These are phyloP conservation scores for Aspergillus sp. DNA, from an alignment of 2,329 filamentous ascomycete genomes.

Conservation along the genomic window DNA sequence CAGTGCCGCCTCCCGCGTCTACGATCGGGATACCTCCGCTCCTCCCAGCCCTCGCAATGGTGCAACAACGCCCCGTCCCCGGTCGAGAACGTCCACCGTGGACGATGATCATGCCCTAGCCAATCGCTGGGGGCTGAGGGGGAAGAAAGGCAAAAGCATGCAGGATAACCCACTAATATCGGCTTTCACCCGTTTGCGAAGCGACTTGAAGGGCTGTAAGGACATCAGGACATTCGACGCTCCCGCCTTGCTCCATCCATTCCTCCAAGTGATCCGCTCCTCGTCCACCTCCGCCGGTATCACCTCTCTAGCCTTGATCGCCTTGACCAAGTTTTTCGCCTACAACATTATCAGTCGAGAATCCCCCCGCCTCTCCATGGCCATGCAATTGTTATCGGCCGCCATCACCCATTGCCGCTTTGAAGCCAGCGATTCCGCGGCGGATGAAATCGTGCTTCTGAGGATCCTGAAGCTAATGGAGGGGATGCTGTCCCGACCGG, in stretches of 20 bases:
- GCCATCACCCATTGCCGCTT: slow-evolving; percentile 98
- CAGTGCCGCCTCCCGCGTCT: slow-evolving; percentile 47
- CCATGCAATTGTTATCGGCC: slow-evolving; percentile 90
- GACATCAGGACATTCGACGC: slow-evolving; percentile 89
- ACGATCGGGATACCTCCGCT: slow-evolving; percentile 42
- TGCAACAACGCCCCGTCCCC: slow-evolving; percentile 18
- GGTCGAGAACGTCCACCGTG: slow-evolving; percentile 19
- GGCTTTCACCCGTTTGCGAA: slow-evolving; percentile 84
- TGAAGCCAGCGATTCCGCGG: slow-evolving; percentile 89
- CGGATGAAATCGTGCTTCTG: slow-evolving; percentile 91
- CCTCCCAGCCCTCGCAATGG: slow-evolving; percentile 33
- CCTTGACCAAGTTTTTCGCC: slow-evolving; percentile 92
- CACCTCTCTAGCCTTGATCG: slow-evolving; percentile 87
- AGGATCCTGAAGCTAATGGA: slow-evolving; percentile 98
- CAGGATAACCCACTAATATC: slow-evolving; percentile 96
- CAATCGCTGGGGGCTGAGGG: slow-evolving; percentile 88
- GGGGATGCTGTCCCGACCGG: slow-evolving; percentile 91
- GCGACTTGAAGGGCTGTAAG: slow-evolving; percentile 84
- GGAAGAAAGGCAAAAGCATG: slow-evolving; percentile 95
- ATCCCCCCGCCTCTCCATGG: slow-evolving; percentile 83
- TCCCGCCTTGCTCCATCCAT: slow-evolving; percentile 83
- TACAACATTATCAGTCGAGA: slow-evolving; percentile 84
- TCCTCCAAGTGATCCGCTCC: slow-evolving; percentile 92
- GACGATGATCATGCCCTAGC: slow-evolving; percentile 54
- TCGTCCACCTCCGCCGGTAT: slow-evolving; percentile 95